These are phyloP conservation scores for Solidago caesia DNA, from an alignment of 129 eudicot genomes.

Conservation along the genomic window DNA sequence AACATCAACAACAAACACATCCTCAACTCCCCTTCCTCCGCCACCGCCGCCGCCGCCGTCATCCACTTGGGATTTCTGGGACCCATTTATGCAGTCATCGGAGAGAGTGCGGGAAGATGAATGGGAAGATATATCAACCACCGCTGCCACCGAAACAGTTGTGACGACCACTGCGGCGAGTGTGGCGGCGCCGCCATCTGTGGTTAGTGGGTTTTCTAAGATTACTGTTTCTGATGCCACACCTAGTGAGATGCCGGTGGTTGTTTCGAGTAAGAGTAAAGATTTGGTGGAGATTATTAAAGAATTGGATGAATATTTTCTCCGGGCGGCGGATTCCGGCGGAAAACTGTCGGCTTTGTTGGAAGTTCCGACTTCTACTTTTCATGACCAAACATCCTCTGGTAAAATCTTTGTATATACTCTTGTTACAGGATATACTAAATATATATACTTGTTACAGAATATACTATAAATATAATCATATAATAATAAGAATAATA, in stretches of 20 bases:
- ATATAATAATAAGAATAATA: neutral
- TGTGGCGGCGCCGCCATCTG: slow-evolving; percentile 57
- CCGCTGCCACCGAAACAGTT: slow-evolving; percentile 43
- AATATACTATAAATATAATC: neutral
- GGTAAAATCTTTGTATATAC: slow-evolving; percentile 31
- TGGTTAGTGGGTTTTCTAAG: slow-evolving; percentile 51
- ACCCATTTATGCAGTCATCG: slow-evolving; percentile 77
- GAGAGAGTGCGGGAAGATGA: slow-evolving; percentile 60
- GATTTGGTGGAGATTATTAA: slow-evolving; percentile 73
- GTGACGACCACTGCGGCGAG: slow-evolving; percentile 54
- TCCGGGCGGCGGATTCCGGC: slow-evolving; percentile 83
- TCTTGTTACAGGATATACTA: neutral
- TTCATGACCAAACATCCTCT: slow-evolving; percentile 50
- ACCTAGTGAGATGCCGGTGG: slow-evolving; percentile 59
- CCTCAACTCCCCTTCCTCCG: slow-evolving; percentile 52
- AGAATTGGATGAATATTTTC: slow-evolving; percentile 82
- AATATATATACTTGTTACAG: neutral
- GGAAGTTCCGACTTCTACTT: slow-evolving; percentile 62
- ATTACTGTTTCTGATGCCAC: slow-evolving; percentile 33
- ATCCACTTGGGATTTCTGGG: slow-evolving; percentile 98
- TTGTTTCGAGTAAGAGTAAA: slow-evolving; percentile 63
- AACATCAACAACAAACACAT: slow-evolving; percentile 57
- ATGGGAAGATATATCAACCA: slow-evolving; percentile 58
- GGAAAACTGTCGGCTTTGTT: slow-evolving; percentile 55
- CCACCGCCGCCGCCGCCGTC: slow-evolving; percentile 58